Conservation (phyloP, 768 basidiomycete species). For the Tylopilus vinaceipallidus region DNA sequence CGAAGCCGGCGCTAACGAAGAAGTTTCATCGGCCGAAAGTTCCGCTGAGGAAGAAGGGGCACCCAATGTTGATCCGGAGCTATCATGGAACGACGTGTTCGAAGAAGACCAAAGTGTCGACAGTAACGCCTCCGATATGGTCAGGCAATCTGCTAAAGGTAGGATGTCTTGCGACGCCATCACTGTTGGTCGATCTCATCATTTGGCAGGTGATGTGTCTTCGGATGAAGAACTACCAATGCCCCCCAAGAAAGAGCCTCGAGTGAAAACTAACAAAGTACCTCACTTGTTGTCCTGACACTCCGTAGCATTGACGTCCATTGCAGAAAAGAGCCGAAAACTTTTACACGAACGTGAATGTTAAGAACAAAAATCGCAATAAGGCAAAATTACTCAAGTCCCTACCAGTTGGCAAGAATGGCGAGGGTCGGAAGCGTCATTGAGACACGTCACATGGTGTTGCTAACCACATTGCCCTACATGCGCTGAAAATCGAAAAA, state of each 20-base stretch:
- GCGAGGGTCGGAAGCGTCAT: conserved; percentile 39
- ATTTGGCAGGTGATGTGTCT: conserved; percentile 26
- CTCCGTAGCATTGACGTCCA: conserved; percentile 9
- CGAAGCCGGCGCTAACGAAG: conserved; percentile 36
- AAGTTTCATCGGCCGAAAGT: conserved; percentile 29
- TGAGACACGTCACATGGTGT: conserved; percentile 18
- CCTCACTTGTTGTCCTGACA: not conserved
- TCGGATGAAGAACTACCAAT: conserved; percentile 36
- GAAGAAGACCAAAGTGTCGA: conserved; percentile 40
- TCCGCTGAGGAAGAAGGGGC: conserved; percentile 43
- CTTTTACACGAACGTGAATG: conserved; percentile 82
- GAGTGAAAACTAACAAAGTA: conserved; percentile 95
- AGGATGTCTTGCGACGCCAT: conserved; percentile 12
- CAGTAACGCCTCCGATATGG: conserved; percentile 13
- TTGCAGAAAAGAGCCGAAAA: conserved; percentile 80
- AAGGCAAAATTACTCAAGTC: conserved; percentile 62
- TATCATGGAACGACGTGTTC: conserved; percentile 90
- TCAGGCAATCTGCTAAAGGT: conserved; percentile 16
- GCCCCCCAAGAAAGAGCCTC: conserved; percentile 54
- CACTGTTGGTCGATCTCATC: conserved; percentile 8
- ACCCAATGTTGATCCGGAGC: conserved; percentile 39
- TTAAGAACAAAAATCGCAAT: conserved; percentile 81
- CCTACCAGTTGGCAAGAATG: conserved; percentile 50
- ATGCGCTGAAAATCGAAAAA: conserved; percentile 5
- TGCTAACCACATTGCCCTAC: conserved; percentile 18